Evolutionary conservation across 352 stramenopile genomes (phyloP).

Genomic region (Globisporangium sylvaticum): DNA sequence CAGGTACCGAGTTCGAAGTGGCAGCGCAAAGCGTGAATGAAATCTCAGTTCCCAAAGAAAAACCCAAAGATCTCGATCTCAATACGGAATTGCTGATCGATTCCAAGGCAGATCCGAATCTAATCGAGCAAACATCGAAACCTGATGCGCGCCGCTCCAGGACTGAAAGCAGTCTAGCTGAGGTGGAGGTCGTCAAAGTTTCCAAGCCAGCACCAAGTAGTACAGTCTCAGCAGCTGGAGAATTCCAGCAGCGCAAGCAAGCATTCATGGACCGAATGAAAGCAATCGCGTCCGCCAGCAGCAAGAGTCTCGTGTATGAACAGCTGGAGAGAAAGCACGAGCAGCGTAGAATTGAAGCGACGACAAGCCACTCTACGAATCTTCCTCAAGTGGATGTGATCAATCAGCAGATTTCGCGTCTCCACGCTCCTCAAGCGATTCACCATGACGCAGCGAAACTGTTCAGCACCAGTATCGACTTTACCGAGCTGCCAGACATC

Average conservation of each 20-base stretch:
- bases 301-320: constrained; percentile 73
- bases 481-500: constrained; percentile 23
- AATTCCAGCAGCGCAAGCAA: constrained; percentile 73
- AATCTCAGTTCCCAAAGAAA: neutral
- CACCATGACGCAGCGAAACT: constrained; percentile 41
- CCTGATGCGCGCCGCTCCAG: neutral
- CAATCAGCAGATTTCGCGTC: constrained; percentile 22
- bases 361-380: neutral
- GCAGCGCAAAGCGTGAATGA: neutral
- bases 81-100: constrained; percentile 22
- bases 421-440: constrained; percentile 31
- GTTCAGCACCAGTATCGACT: constrained; percentile 38
- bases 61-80: constrained; percentile 20
- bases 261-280: constrained; percentile 77
- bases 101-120: neutral
- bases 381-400: constrained; percentile 19
- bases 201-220: constrained; percentile 1
- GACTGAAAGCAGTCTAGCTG: neutral
- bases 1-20: neutral
- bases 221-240: constrained; percentile 22
- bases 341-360: constrained; percentile 20
- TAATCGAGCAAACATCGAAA: neutral
- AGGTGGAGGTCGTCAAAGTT: neutral
- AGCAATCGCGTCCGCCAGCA: constrained; percentile 53
- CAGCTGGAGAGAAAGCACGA: constrained; percentile 50